Evolutionary conservation across 2,329 filamentous ascomycete species (phyloP).

Genomic region (Colletotrichum sp.): DNA sequence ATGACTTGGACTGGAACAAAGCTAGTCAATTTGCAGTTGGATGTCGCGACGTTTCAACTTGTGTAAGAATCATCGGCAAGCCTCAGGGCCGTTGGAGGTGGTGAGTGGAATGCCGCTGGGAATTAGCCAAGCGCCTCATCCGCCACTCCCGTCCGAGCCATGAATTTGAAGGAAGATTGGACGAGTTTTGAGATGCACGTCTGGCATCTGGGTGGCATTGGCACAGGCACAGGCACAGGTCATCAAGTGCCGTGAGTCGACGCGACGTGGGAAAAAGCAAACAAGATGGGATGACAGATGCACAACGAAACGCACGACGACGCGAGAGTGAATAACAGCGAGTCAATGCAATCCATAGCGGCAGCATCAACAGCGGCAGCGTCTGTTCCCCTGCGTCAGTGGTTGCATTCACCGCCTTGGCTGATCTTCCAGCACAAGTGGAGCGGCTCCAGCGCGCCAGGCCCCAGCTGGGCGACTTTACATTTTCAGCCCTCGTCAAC

Average conservation of each 20-base stretch:
- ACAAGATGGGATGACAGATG: neutral
- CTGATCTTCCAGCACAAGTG: constrained; percentile 10
- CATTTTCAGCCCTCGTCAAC: neutral
- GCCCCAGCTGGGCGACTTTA: neutral
- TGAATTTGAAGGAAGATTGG: neutral
- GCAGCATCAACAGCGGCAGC: neutral
- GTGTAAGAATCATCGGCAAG: neutral
- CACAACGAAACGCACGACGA: neutral
- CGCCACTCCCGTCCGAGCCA: neutral
- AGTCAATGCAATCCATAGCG: neutral
- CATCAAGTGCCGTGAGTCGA: neutral
- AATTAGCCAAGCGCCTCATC: neutral
- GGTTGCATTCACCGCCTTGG: neutral
- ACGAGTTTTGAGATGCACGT: neutral
- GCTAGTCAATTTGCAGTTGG: neutral
- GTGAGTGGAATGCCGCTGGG: neutral
- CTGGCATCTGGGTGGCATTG: neutral
- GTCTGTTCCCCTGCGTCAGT: neutral
- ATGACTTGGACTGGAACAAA: neutral
- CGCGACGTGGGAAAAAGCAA: neutral
- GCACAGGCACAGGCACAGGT: neutral
- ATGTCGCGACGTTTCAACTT: neutral
- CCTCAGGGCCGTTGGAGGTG: neutral
- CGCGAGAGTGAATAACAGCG: neutral
- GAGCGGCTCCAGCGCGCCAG: neutral